phyloP scores from a whole-genome alignment of 768 basidiomycete species.

The Mycena epipterygia region DNA sequence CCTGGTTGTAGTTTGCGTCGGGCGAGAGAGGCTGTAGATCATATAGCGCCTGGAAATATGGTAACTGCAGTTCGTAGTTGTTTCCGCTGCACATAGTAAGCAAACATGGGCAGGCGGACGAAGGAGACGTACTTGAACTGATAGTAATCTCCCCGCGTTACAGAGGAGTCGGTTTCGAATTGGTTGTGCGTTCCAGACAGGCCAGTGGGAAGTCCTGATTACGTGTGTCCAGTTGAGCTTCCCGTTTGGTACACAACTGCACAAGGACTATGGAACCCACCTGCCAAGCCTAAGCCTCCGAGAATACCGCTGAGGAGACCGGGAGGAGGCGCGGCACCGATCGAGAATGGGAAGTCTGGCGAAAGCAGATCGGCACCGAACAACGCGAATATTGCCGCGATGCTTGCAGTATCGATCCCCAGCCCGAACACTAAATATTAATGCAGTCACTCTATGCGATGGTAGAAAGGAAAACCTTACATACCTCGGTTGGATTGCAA shows the following conservation, averaged over 20 bases:
- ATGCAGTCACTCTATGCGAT: too few species aligned
- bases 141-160: constrained; percentile 7
- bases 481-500: too few species aligned
- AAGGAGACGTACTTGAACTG: not conserved
- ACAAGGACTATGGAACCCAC: not conserved
- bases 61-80: not conserved
- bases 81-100: not conserved
- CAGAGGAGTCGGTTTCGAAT: constrained; percentile 23
- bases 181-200: constrained; percentile 25
- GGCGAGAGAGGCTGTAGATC: not conserved
- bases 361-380: constrained; percentile 4
- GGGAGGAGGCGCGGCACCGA: not conserved
- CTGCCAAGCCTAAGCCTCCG: not conserved
- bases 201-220: not conserved
- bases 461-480: too few species aligned
- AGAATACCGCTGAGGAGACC: not conserved
- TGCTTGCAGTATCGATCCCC: not conserved
- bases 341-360: not conserved
- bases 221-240: too few species aligned
- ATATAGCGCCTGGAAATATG: not conserved
- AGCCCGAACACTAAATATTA: not conserved
- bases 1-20: not conserved
- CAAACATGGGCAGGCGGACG: too few species aligned
- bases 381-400: not conserved
- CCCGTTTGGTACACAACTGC: too few species aligned